A percentile compares a stretch with the other conserved stretches of the same genome.
phyloP scores from a whole-genome alignment of 352 stramenopile genomes.

The Phytophthora sp. region DNA sequence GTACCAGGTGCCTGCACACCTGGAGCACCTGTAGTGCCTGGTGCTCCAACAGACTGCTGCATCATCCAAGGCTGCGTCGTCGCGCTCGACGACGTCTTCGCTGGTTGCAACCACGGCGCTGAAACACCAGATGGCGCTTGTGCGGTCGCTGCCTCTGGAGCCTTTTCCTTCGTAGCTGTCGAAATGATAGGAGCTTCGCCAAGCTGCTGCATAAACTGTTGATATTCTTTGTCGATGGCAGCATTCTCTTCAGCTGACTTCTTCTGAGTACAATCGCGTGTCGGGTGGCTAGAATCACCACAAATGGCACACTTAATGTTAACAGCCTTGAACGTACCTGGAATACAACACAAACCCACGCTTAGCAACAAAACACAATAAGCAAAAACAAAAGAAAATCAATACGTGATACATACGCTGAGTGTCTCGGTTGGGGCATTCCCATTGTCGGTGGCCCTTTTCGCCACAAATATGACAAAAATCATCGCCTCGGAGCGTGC shows the following conservation, averaged over 20 bases:
- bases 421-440: constrained; percentile 93
- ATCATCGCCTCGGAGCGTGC: constrained; percentile 97
- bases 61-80: constrained; percentile 70
- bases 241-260: constrained; percentile 76
- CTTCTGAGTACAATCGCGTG: constrained; percentile 95
- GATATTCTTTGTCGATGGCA: constrained; percentile 86
- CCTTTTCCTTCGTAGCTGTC: constrained; percentile 47
- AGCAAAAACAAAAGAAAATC: neutral
- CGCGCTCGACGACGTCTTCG: constrained; percentile 47
- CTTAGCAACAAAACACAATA: constrained; percentile 25
- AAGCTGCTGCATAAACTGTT: constrained; percentile 88
- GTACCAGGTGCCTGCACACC: constrained; percentile 29
- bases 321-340: constrained; percentile 80
- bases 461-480: constrained; percentile 98
- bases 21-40: constrained; percentile 31
- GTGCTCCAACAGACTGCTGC: constrained; percentile 50
- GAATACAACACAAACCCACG: neutral
- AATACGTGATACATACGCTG: constrained; percentile 53
- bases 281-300: constrained; percentile 97
- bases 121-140: constrained; percentile 29
- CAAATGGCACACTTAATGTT: constrained; percentile 98
- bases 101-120: constrained; percentile 75
- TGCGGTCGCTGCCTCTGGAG: constrained; percentile 6
- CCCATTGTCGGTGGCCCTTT: constrained; percentile 97
- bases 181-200: constrained; percentile 79